phyloP scores from a whole-genome alignment of 805 yeast genomes.

The Ogataea pignaliae region DNA sequence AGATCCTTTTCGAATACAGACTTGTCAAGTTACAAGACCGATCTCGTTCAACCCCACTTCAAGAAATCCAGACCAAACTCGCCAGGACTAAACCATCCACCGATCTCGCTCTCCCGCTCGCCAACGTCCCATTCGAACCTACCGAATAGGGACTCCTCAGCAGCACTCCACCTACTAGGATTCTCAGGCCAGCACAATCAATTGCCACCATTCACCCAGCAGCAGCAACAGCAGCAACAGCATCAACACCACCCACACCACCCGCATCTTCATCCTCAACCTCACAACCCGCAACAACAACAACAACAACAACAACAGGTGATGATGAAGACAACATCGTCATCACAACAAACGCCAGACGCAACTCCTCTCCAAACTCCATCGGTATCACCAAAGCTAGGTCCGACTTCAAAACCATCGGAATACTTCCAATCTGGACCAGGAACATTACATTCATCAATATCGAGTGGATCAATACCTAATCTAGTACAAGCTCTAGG shows the following conservation, averaged over 20 bases:
- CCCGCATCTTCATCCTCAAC: no score
- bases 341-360: slow-evolving; percentile 25
- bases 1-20: slow-evolving; percentile 40
- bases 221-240: neutral
- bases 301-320: neutral
- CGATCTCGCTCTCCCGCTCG: slow-evolving; percentile 16
- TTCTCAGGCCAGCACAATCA: slow-evolving; percentile 14
- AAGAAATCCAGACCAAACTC: slow-evolving; percentile 50
- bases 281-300: no score
- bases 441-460: neutral
- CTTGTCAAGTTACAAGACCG: slow-evolving; percentile 18
- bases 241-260: slow-evolving; percentile 1
- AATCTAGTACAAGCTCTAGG: no score
- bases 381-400: slow-evolving; percentile 32
- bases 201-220: slow-evolving; percentile 3
- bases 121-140: slow-evolving; percentile 20
- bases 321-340: neutral
- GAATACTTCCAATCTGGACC: neutral
- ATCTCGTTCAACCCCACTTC: slow-evolving; percentile 32
- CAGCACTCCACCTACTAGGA: slow-evolving; percentile 28
- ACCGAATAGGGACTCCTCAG: slow-evolving; percentile 24
- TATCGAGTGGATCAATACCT: no score
- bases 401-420: slow-evolving; percentile 7
- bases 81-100: slow-evolving; percentile 29
- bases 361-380: slow-evolving; percentile 34